Base-by-base conservation (phyloP, 2,329 filamentous ascomycete genomes). In the Ceratocystis alfenasii region DNA sequence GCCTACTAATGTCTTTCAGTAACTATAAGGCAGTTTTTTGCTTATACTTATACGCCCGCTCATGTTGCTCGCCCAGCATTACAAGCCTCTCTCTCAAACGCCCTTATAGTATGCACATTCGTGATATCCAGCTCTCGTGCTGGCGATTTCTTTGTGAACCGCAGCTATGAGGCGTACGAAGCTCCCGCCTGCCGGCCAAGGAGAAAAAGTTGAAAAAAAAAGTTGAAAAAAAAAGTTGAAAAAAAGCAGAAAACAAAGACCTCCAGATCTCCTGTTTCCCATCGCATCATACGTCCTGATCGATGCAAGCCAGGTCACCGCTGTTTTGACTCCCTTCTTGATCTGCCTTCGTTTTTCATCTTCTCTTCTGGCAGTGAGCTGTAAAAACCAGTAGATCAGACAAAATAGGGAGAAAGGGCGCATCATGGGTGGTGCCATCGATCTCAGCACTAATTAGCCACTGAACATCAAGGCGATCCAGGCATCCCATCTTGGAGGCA, bases 271-370 rank as follows among this genome's bases (percentile, higher is more conserved):
- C 55, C 36, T 15, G 36, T 8, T n/a, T n/a, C 28, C 7, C 28
- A 36, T 57, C 53, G 25, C 22, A 41, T 15, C 50, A 15, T 28
- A 7, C 30, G 25, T 12, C 55, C 33, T n/a, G 7, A 17, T n/a
- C 28, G 7, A 53, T 53, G 25, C 15, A 8, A 25, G 48, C 20
- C 7, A 28, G 48, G 48, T 28, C 48, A 53, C 48, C 48, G 48
- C 48, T 53, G 48, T 53, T 53, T 53, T 55, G 22, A 17, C 55
- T 36, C 55, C 55, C 55, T 59, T 59, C 6, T 25, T 36, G 55
- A 33, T 30, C 33, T 59, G 25, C 55, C 20, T 28, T n/a, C 12
- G 30, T 36, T 30, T 17, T 30, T 30, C 22, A 10, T 12, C 33
- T 22, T 59, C 30, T 59, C 55, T n/a, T 20, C 4, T 59, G 3